Percentiles rank a stretch among this genome's conserved stretches.
Conservation (phyloP, 306 rosid genomes). For the Citrullus colocynthis region DNA sequence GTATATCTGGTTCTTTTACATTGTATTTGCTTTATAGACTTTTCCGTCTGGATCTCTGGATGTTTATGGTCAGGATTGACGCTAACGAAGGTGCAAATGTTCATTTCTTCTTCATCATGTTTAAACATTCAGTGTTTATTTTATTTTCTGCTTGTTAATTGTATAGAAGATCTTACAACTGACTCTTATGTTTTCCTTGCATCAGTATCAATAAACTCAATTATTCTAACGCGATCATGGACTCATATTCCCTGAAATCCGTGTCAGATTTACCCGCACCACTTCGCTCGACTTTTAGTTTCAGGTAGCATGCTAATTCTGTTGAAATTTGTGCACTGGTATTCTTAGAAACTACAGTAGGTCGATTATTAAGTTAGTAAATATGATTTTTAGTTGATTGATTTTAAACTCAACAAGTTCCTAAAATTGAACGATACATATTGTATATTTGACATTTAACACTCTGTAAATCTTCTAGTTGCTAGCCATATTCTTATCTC, state of each 20-base stretch:
- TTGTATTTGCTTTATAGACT: background rate
- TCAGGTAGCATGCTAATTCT: constrained; percentile 42
- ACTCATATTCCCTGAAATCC: constrained; percentile 68
- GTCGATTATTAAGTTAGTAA: background rate
- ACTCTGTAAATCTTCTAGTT: background rate
- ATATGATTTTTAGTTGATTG: background rate
- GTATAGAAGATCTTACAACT: background rate
- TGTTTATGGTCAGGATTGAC: background rate
- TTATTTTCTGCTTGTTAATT: background rate
- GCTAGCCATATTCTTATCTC: background rate
- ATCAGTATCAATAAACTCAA: background rate
- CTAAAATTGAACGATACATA: background rate
- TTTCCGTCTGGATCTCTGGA: background rate
- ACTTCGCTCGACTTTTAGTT: constrained; percentile 61
- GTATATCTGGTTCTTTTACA: background rate
- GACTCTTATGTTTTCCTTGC: background rate
- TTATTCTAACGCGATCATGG: constrained; percentile 27
- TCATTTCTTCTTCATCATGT: background rate
- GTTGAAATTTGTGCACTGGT: background rate
- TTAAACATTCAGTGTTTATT: background rate
- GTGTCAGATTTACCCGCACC: constrained; percentile 64
- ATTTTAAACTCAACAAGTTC: background rate
- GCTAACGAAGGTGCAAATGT: background rate
- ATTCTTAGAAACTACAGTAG: background rate
- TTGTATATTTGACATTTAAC: background rate